Percentiles rank a stretch among this genome's conserved stretches.
Conservation (phyloP, 257 asterid species). For the Solanum lignicaule region DNA sequence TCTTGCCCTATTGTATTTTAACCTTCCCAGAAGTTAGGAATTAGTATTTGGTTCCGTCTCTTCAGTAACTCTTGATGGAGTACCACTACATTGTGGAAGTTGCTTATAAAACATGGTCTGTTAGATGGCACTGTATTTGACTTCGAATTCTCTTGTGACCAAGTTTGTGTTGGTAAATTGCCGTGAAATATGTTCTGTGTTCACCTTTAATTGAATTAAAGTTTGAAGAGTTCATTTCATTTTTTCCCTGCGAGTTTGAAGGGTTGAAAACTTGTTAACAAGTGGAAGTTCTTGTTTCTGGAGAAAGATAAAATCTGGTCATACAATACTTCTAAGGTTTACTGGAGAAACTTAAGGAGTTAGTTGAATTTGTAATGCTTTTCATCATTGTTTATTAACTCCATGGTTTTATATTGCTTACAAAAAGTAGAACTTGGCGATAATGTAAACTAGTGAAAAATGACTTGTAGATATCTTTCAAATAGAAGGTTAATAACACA, state of each 20-base stretch:
- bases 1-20: neutral
- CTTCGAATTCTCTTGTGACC: neutral
- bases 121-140: neutral
- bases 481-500: slow-evolving; percentile 25
- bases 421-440: neutral
- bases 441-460: neutral
- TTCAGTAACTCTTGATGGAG: neutral
- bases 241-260: neutral
- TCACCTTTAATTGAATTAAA: neutral
- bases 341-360: neutral
- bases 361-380: neutral
- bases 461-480: slow-evolving; percentile 9
- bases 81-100: neutral
- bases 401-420: neutral
- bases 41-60: neutral
- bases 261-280: neutral
- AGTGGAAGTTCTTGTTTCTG: neutral
- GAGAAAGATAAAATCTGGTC: neutral
- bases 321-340: neutral
- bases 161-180: neutral
- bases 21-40: neutral
- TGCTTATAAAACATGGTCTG: neutral
- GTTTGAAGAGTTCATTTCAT: neutral
- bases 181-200: neutral
- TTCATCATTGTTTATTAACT: neutral